Evolutionary conservation across 495 filamentous ascomycete genomes (phyloP).

Genomic region (Penicillium psychrofluorescens): DNA sequence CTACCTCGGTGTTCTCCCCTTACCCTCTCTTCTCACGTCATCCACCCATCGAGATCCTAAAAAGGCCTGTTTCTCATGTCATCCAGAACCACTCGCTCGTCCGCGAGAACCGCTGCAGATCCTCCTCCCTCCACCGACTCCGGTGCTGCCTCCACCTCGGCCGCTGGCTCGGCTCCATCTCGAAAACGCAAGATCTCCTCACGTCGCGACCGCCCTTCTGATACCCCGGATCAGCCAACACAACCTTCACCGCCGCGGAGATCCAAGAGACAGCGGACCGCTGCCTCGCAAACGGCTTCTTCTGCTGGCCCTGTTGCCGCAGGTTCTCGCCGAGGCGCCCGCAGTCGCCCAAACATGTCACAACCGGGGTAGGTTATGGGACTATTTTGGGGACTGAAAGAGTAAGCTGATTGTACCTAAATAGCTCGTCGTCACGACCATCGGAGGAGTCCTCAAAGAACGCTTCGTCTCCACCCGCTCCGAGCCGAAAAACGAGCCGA

Average conservation of each 20-base stretch:
- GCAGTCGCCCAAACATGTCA: slow-evolving; percentile 70
- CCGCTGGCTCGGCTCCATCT: slow-evolving; percentile 34
- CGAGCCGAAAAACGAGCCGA: slow-evolving; percentile 62
- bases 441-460: slow-evolving; percentile 33
- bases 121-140: slow-evolving; percentile 31
- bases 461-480: slow-evolving; percentile 41
- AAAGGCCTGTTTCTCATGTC: slow-evolving; percentile 60
- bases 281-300: slow-evolving; percentile 36
- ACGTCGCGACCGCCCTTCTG: slow-evolving; percentile 30
- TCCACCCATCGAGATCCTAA: slow-evolving; percentile 1
- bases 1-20: not conserved
- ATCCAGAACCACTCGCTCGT: slow-evolving; percentile 74
- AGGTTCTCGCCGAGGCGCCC: slow-evolving; percentile 50
- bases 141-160: slow-evolving; percentile 26
- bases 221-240: slow-evolving; percentile 32
- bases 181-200: slow-evolving; percentile 53
- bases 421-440: slow-evolving; percentile 37
- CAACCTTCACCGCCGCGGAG: slow-evolving; percentile 36
- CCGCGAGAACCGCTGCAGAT: slow-evolving; percentile 68
- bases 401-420: not conserved
- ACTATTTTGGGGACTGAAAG: not conserved
- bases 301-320: slow-evolving; percentile 31
- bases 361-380: slow-evolving; percentile 61
- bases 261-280: slow-evolving; percentile 35
- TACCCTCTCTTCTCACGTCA: not conserved